Base-by-base conservation (phyloP, 805 yeast genomes). In the Maudiozyma bulderi region DNA sequence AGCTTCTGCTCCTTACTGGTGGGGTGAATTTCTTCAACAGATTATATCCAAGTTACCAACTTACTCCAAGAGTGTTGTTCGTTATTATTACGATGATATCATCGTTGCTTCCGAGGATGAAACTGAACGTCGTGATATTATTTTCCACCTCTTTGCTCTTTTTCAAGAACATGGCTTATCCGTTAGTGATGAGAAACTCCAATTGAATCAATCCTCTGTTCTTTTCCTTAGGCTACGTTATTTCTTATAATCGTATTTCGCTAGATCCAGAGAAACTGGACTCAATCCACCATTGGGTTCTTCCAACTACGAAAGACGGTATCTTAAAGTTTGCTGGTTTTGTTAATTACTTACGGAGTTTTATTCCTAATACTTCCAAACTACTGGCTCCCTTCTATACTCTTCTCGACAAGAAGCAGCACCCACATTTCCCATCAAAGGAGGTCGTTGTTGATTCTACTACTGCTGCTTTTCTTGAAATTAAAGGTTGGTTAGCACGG, bases 1-100 rank as follows among this genome's bases (percentile, higher is more conserved):
- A 2, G 38, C 38, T 5, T 43, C 38, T n/a, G 45, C 38, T 43
- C 38, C 45, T 1, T 41, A 43, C 34, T 43, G 45, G 34, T 43
- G 45, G 34, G 48, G 48, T 43, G 48, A 43, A 35, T 47, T 50
- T 33, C 13, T 50, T 28, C 47, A 40, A 15, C 26, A 6, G 6
- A 7, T 43, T 14, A 40, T 50, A 28, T 11, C 15, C 8, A 28
- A 40, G 10, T 3, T 47, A 5, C 14, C 39, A 3, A 15, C 6
- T 9, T 15, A 31, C 6, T 28, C 20, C 4, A 8, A 8, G 6
- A 33, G 46, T 8, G 37, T 44, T 5, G 33, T 50, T 8, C 39
- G 47, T 8, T 50, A 44, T 13, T 47, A 34, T 4, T 34, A 34
- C n/a, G 37, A 34, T 34, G 37, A 34, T 4, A 34, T 34, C 5